phyloP scores from a whole-genome alignment of 768 basidiomycete genomes.

The Psilocybe cubensis region DNA sequence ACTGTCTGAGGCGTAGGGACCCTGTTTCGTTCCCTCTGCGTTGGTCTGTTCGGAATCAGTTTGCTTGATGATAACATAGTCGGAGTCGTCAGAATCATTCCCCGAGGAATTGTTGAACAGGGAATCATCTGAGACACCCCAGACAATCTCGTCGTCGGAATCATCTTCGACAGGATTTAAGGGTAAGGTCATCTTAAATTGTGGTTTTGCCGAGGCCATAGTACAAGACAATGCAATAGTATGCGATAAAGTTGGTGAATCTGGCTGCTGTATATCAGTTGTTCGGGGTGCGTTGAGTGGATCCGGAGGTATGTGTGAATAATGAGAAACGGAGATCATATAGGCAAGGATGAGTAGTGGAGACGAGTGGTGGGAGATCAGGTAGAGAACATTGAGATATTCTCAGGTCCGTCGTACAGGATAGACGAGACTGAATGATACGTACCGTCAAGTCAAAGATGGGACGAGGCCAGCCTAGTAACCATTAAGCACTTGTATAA shows the following conservation, averaged over 20 bases:
- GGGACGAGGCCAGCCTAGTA: conserved; percentile 10
- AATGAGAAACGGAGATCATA: background rate
- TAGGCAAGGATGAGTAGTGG: too few relatives aligned
- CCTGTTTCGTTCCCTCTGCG: conserved; percentile 1
- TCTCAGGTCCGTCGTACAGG: background rate
- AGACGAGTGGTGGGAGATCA: too few relatives aligned
- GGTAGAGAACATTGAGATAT: too few relatives aligned
- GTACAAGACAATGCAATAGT: conserved; percentile 33
- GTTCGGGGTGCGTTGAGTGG: background rate
- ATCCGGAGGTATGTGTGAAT: background rate
- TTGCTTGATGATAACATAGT: conserved; percentile 53
- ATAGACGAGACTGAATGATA: conserved; percentile 15
- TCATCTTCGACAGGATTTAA: conserved; percentile 29
- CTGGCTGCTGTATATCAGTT: conserved; percentile 16
- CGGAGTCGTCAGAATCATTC: conserved; percentile 46
- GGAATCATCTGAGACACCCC: conserved; percentile 41
- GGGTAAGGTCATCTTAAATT: conserved; percentile 16
- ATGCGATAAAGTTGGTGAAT: conserved; percentile 25
- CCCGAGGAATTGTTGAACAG: conserved; percentile 29
- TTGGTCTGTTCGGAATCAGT: conserved; percentile 28
- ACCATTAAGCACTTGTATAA: conserved; percentile 6
- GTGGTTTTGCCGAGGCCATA: conserved; percentile 28
- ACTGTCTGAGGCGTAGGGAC: conserved; percentile 13
- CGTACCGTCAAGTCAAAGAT: conserved; percentile 12
- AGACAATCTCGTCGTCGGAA: conserved; percentile 64